These are phyloP conservation scores for Chalaropsis ovoidea DNA, from an alignment of 2,329 filamentous ascomycete genomes.

Conservation along the genomic window DNA sequence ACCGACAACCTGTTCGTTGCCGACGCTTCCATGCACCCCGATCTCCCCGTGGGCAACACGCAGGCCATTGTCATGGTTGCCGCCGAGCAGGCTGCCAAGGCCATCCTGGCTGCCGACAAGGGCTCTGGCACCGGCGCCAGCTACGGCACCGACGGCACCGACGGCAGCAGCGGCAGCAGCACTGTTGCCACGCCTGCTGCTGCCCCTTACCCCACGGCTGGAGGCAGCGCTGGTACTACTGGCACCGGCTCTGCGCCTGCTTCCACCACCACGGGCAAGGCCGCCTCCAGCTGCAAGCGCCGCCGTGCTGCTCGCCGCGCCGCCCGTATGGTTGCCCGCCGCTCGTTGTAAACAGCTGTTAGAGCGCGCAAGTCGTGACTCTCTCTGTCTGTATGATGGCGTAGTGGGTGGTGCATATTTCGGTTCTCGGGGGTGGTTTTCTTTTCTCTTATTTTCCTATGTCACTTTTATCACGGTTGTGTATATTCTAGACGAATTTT, in stretches of 20 bases:
- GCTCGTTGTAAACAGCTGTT: neutral
- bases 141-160: neutral
- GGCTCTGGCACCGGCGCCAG: neutral
- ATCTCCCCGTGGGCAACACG: constrained; percentile 58
- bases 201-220: neutral
- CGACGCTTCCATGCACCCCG: constrained; percentile 59
- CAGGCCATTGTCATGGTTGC: constrained; percentile 54
- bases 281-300: constrained; percentile 17
- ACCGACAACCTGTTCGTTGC: constrained; percentile 60
- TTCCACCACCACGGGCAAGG: neutral
- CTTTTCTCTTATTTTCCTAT: constrained; percentile 24
- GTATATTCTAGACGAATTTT: constrained; percentile 10
- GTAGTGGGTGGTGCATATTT: neutral
- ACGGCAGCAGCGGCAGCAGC: neutral
- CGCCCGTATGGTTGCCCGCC: constrained; percentile 8
- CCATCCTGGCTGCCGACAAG: constrained; percentile 23
- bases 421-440: neutral
- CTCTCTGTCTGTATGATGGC: neutral
- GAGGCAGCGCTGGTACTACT: neutral
- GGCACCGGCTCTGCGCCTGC: neutral
- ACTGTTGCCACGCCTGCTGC: neutral
- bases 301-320: constrained; percentile 18
- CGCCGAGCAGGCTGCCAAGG: constrained; percentile 50
- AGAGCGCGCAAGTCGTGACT: neutral
- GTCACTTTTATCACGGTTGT: constrained; percentile 21